A percentile compares a stretch with the other conserved stretches of the same genome.
These are phyloP conservation scores for Vitis hybrid DNA, from an alignment of 177 flowering plant genomes.

Conservation along the genomic window DNA sequence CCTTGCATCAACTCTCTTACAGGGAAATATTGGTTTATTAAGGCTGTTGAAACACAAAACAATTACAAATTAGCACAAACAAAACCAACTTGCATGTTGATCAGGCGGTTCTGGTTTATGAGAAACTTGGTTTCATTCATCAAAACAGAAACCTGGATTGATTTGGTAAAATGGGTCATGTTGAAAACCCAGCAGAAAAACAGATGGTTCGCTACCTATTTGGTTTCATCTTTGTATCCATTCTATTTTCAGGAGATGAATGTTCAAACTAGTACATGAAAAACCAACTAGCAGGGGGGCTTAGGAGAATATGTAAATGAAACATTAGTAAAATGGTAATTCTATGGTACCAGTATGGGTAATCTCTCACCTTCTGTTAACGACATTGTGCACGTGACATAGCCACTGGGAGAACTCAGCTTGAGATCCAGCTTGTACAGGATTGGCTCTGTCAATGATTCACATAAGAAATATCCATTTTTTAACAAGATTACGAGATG, in stretches of 20 bases:
- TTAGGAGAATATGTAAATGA: too few species aligned
- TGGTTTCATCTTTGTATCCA: too few species aligned
- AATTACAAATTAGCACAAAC: conserved; percentile 5
- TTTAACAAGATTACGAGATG: too few species aligned
- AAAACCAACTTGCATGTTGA: not conserved
- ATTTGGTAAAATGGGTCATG: too few species aligned
- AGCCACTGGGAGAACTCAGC: conserved; percentile 87
- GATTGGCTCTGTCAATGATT: conserved; percentile 63
- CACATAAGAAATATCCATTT: conserved; percentile 4
- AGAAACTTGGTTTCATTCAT: too few species aligned
- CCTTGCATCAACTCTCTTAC: conserved; percentile 90
- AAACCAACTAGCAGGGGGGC: too few species aligned
- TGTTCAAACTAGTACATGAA: too few species aligned
- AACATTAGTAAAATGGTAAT: not conserved
- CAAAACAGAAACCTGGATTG: too few species aligned
- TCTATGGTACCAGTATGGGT: not conserved
- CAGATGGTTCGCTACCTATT: too few species aligned
- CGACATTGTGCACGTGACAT: conserved; percentile 89
- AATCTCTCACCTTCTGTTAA: conserved; percentile 75
- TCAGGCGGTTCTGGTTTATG: not conserved
- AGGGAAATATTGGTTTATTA: conserved; percentile 71
- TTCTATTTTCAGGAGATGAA: too few species aligned
- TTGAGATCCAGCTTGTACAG: conserved; percentile 83
- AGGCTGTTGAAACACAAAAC: conserved; percentile 50
- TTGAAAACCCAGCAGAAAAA: too few species aligned